phyloP scores from a whole-genome alignment of 371 early-diverging fungal species.

The Coemansia sp. region DNA sequence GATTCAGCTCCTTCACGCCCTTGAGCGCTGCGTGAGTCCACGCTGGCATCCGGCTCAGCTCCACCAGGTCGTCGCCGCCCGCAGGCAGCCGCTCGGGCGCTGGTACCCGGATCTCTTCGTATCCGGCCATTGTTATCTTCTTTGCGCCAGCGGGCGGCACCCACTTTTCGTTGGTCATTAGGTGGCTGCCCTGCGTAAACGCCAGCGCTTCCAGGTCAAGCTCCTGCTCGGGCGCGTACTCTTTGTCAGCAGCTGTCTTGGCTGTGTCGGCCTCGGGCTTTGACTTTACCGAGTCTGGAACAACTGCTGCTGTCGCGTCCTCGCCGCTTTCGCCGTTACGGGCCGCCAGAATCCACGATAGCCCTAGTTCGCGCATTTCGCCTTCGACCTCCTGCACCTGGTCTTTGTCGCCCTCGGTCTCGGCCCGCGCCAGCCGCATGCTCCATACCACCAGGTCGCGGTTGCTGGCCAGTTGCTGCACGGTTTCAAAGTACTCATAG shows the following conservation, averaged over 20 bases:
- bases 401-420: constrained; percentile 51
- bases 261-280: constrained; percentile 10
- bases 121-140: constrained; percentile 90
- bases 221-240: constrained; percentile 59
- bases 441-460: constrained; percentile 91
- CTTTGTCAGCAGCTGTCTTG: constrained; percentile 29
- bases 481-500: constrained; percentile 91
- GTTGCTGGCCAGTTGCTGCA: constrained; percentile 82
- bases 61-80: constrained; percentile 62
- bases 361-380: constrained; percentile 68
- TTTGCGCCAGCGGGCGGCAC: constrained; percentile 92
- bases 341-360: constrained; percentile 71
- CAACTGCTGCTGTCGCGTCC: no score
- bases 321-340: constrained; percentile 46
- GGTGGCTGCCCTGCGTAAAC: constrained; percentile 89
- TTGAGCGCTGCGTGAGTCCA: constrained; percentile 90
- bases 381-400: constrained; percentile 60
- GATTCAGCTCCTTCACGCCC: constrained; percentile 74
- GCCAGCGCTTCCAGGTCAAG: constrained; percentile 82
- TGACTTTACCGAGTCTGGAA: no score
- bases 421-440: constrained; percentile 79
- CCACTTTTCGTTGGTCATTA: constrained; percentile 96
- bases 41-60: constrained; percentile 72
- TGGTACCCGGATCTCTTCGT: constrained; percentile 97
- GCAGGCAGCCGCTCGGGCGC: constrained; percentile 75